Conservation (phyloP, 768 basidiomycete genomes). For the Porphyrellus cyaneotinctus region DNA sequence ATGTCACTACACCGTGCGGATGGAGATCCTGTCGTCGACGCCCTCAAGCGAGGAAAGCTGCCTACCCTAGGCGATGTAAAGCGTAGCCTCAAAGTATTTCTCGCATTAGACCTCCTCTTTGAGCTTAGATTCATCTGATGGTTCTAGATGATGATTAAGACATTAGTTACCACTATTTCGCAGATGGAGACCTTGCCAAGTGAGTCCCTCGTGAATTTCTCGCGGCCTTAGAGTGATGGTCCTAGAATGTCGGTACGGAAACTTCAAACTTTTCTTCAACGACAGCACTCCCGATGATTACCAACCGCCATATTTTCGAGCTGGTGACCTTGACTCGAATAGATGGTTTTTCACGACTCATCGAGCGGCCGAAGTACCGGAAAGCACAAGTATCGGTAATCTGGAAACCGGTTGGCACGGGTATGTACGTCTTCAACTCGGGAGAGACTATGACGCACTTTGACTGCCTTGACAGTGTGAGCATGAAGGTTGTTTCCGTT, state of each 20-base stretch:
- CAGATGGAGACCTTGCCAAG: slow-evolving; percentile 79
- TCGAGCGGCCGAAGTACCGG: slow-evolving; percentile 64
- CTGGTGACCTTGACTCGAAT: slow-evolving; percentile 68
- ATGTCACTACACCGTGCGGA: slow-evolving; percentile 40
- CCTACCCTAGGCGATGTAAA: slow-evolving; percentile 83
- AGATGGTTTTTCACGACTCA: slow-evolving; percentile 84
- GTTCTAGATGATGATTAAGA: slow-evolving; percentile 66
- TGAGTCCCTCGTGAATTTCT: slow-evolving; percentile 32
- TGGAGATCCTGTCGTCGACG: slow-evolving; percentile 57
- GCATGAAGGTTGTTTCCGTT: slow-evolving; percentile 68
- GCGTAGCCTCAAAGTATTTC: slow-evolving; percentile 65
- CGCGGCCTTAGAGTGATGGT: not conserved
- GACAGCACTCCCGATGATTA: slow-evolving; percentile 77
- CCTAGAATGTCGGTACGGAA: slow-evolving; percentile 76
- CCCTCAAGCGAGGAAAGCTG: slow-evolving; percentile 53
- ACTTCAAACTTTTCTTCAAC: slow-evolving; percentile 84
- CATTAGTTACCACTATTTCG: slow-evolving; percentile 70
- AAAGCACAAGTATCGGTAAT: slow-evolving; percentile 64
- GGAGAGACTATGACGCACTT: not conserved
- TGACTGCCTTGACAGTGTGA: slow-evolving; percentile 45
- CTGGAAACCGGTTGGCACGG: slow-evolving; percentile 71
- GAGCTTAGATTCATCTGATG: not conserved
- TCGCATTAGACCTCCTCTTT: not conserved
- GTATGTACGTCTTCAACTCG: slow-evolving; percentile 34
- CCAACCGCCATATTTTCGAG: slow-evolving; percentile 75